Percentiles rank a stretch among this genome's conserved stretches.
These are phyloP conservation scores for Colletotrichum eleusines DNA, from an alignment of 2,329 filamentous ascomycete species.

Conservation along the genomic window DNA sequence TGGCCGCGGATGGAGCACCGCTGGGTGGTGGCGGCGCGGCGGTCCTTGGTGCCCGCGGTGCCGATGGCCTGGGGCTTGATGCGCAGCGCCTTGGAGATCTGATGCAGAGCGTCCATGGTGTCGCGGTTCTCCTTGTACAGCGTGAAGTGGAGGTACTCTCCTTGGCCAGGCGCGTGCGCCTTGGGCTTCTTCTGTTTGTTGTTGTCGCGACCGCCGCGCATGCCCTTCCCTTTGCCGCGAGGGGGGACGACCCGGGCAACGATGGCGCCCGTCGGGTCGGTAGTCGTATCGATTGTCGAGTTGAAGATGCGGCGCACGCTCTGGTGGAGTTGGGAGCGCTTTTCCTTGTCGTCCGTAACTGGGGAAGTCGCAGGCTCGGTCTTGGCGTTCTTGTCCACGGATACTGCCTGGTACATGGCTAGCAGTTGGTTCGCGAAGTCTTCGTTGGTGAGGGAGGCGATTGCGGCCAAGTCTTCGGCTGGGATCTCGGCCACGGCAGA, in stretches of 20 bases:
- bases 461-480: constrained; percentile 50
- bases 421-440: constrained; percentile 56
- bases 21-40: constrained; percentile 87
- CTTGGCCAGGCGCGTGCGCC: constrained; percentile 54
- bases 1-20: constrained; percentile 74
- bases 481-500: constrained; percentile 46
- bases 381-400: constrained; percentile 49
- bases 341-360: constrained; percentile 57
- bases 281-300: constrained; percentile 82
- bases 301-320: constrained; percentile 83
- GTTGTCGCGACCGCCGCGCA: constrained; percentile 45
- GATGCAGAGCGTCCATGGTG: constrained; percentile 89
- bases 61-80: constrained; percentile 80
- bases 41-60: constrained; percentile 89
- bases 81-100: constrained; percentile 79
- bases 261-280: constrained; percentile 68
- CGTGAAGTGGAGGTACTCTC: constrained; percentile 89
- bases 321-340: constrained; percentile 64
- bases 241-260: constrained; percentile 74
- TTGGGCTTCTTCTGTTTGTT: constrained; percentile 38
- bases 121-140: constrained; percentile 98
- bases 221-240: constrained; percentile 42
- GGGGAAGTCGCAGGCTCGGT: constrained; percentile 54
- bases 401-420: constrained; percentile 53
- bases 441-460: constrained; percentile 56